These are phyloP conservation scores for Huntiella savannae DNA, from an alignment of 2,329 filamentous ascomycete genomes.

Conservation along the genomic window DNA sequence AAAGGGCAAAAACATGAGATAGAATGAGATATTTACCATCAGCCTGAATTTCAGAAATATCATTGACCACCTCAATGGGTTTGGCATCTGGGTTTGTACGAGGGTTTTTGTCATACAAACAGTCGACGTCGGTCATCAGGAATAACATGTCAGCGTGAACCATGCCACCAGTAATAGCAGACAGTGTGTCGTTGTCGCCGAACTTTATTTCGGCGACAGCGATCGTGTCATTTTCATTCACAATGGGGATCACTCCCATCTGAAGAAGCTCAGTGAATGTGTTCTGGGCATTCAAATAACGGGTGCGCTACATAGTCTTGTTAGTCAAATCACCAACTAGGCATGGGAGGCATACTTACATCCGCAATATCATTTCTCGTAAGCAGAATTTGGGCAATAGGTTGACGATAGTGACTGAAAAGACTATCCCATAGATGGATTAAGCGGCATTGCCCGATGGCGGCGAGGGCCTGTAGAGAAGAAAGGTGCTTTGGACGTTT, in stretches of 20 bases:
- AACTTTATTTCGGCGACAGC: constrained; percentile 98
- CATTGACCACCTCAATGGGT: constrained; percentile 80
- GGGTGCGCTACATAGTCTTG: constrained; percentile 41
- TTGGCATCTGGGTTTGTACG: constrained; percentile 66
- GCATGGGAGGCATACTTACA: constrained; percentile 29
- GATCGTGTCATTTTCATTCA: constrained; percentile 96
- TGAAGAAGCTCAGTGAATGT: constrained; percentile 77
- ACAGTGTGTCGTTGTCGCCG: constrained; percentile 94
- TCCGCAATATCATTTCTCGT: constrained; percentile 94
- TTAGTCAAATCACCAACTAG: constrained; percentile 2
- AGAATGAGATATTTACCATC: constrained; percentile 37
- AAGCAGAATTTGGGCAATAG: constrained; percentile 83
- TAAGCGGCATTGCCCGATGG: constrained; percentile 85
- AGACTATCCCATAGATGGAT: constrained; percentile 92
- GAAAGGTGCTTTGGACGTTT: constrained; percentile 80
- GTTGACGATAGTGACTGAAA: constrained; percentile 73
- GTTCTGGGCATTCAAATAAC: constrained; percentile 93
- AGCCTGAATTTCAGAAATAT: constrained; percentile 63
- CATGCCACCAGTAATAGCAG: constrained; percentile 92
- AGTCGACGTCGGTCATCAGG: constrained; percentile 97
- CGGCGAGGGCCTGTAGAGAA: constrained; percentile 79
- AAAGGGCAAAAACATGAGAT: neutral
- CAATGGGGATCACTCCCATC: constrained; percentile 94
- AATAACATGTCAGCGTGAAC: constrained; percentile 92
- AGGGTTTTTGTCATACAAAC: constrained; percentile 91